Evolutionary conservation across 2,329 filamentous ascomycete genomes (phyloP).

Genomic region (Aspergillus neoniger): DNA sequence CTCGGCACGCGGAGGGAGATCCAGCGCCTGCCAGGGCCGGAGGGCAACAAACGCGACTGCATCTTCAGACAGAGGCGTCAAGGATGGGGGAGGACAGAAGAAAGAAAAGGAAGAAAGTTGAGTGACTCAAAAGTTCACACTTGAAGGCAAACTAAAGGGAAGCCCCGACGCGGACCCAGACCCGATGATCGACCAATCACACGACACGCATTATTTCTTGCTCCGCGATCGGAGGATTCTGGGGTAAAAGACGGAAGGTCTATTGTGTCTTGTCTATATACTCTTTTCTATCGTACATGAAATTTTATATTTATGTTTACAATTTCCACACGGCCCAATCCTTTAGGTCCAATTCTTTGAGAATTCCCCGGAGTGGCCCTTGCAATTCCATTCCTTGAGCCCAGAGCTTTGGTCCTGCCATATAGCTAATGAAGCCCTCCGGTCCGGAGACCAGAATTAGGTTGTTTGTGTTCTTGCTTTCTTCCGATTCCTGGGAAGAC

Average conservation of each 20-base stretch:
- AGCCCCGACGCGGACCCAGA: background rate
- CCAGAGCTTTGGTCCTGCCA: constrained; percentile 80
- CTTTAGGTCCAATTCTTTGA: constrained; percentile 61
- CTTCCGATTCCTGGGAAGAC: constrained; percentile 28
- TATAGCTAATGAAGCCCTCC: constrained; percentile 80
- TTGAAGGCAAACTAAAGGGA: too few relatives aligned
- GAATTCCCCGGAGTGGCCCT: constrained; percentile 69
- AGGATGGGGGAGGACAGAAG: background rate
- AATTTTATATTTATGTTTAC: constrained; percentile 32
- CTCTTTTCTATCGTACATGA: background rate
- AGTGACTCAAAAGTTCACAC: background rate
- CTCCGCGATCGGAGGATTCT: constrained; percentile 19
- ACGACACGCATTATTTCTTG: constrained; percentile 17
- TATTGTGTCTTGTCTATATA: constrained; percentile 2
- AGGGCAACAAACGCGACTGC: constrained; percentile 24
- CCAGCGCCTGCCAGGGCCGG: constrained; percentile 27
- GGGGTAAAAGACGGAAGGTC: background rate
- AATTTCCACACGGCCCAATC: constrained; percentile 63
- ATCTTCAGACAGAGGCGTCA: constrained; percentile 4
- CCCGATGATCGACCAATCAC: constrained; percentile 20
- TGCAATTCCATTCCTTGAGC: constrained; percentile 70
- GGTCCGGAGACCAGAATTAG: constrained; percentile 86
- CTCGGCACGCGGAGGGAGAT: constrained; percentile 25
- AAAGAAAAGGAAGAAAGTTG: background rate
- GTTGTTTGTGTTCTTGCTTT: constrained; percentile 24